phyloP scores from a whole-genome alignment of 2,329 filamentous ascomycete genomes.

The Aspergillus clavatus region DNA sequence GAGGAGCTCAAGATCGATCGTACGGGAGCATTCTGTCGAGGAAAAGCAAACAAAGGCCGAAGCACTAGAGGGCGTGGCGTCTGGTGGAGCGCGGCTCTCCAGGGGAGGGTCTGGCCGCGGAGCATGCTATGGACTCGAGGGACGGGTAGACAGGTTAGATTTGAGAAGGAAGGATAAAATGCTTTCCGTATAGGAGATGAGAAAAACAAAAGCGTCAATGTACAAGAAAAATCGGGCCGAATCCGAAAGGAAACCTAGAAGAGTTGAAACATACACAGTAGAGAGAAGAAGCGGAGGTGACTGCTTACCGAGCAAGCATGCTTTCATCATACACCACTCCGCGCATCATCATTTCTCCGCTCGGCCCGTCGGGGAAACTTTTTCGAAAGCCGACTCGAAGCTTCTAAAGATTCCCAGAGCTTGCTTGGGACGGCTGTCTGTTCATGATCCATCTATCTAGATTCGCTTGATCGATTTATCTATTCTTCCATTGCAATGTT shows the following conservation, averaged over 20 bases:
- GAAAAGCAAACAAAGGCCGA: constrained; percentile 28
- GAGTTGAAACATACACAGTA: constrained; percentile 6
- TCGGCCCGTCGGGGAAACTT: constrained; percentile 26
- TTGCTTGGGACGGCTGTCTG: background rate
- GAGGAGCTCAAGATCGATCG: constrained; percentile 24
- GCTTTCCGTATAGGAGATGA: background rate
- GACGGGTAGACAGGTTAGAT: constrained; percentile 7
- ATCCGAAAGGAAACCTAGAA: background rate
- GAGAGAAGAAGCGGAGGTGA: constrained; percentile 14
- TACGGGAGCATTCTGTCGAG: constrained; percentile 29
- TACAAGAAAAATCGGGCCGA: constrained; percentile 9
- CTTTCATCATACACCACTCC: constrained; percentile 29
- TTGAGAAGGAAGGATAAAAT: constrained; percentile 11
- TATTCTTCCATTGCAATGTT: constrained; percentile 6
- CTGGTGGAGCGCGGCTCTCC: constrained; percentile 57
- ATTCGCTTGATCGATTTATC: no score
- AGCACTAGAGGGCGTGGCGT: constrained; percentile 40
- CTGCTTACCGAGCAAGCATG: constrained; percentile 28
- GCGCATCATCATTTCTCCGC: constrained; percentile 26
- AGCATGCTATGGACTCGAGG: constrained; percentile 50
- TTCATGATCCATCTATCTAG: no score
- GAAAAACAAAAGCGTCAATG: constrained; percentile 5
- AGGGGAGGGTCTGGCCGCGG: constrained; percentile 60
- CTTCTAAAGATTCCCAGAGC: constrained; percentile 20
- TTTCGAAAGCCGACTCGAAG: constrained; percentile 30